Evolutionary conservation across 2,329 filamentous ascomycete genomes (phyloP).

Genomic region (Aspergillus chevalieri): DNA sequence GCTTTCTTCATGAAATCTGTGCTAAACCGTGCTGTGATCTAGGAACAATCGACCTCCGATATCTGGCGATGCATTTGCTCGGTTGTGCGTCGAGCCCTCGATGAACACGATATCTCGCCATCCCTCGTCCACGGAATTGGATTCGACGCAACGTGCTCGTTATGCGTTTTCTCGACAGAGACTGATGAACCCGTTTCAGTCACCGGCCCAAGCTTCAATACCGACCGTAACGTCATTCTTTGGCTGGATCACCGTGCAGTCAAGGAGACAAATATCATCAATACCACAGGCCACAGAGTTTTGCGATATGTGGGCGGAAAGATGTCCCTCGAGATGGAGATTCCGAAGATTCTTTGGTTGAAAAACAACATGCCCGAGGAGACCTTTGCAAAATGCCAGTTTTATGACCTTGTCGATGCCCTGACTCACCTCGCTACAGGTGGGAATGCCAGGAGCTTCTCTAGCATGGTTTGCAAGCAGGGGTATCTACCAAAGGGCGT

Average conservation of each 20-base stretch:
- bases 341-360: conserved; percentile 91
- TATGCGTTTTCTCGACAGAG: conserved; percentile 67
- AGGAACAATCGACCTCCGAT: conserved; percentile 93
- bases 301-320: conserved; percentile 88
- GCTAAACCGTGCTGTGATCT: background rate
- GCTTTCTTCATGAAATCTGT: background rate
- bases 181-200: conserved; percentile 70
- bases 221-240: conserved; percentile 84
- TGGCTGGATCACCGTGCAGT: conserved; percentile 92
- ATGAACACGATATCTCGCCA: background rate
- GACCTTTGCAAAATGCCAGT: conserved; percentile 82
- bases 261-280: conserved; percentile 83
- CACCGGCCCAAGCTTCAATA: conserved; percentile 74
- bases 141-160: conserved; percentile 91
- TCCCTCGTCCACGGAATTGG: conserved; percentile 71
- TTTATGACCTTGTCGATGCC: conserved; percentile 85
- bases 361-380: conserved; percentile 93
- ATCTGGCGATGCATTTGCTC: conserved; percentile 90
- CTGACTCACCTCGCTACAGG: conserved; percentile 87
- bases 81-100: conserved; percentile 56
- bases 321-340: conserved; percentile 98
- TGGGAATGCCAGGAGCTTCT: conserved; percentile 80
- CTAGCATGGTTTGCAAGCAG: conserved; percentile 91
- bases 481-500: conserved; percentile 87
- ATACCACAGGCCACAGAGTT: conserved; percentile 78